Conservation (phyloP, 495 filamentous ascomycete genomes). For the Astrothelium subdiscretum region DNA sequence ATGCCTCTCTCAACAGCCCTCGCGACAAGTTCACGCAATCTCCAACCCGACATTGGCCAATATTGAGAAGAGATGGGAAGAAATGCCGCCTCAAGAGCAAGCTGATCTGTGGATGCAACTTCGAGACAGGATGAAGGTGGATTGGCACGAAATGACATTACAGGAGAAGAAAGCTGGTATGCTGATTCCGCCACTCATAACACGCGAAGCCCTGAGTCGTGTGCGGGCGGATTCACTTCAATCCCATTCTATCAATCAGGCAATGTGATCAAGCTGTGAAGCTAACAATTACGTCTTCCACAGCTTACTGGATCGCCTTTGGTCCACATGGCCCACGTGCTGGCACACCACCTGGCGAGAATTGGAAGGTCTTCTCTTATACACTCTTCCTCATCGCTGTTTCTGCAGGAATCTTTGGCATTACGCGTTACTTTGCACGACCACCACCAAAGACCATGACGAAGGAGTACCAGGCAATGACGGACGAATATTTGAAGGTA, state of each 20-base stretch:
- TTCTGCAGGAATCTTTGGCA: slow-evolving; percentile 20
- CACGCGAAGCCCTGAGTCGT: background rate
- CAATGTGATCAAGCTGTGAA: background rate
- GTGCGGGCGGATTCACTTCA: background rate
- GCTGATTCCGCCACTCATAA: slow-evolving; percentile 28
- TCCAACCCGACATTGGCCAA: slow-evolving; percentile 93
- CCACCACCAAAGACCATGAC: slow-evolving; percentile 74
- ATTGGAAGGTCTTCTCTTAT: slow-evolving; percentile 59
- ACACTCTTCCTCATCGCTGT: slow-evolving; percentile 43
- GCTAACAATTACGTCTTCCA: slow-evolving; percentile 3
- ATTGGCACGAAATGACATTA: slow-evolving; percentile 87
- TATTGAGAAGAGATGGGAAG: slow-evolving; percentile 99
- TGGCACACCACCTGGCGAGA: slow-evolving; percentile 67
- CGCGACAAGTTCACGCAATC: slow-evolving; percentile 75
- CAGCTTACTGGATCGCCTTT: slow-evolving; percentile 98
- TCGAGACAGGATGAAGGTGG: slow-evolving; percentile 93
- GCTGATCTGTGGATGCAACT: slow-evolving; percentile 97
- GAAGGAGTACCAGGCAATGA: slow-evolving; percentile 86
- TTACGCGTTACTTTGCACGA: slow-evolving; percentile 38
- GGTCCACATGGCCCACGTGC: slow-evolving; percentile 88
- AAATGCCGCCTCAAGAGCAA: slow-evolving; percentile 93
- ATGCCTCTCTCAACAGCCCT: slow-evolving; percentile 33
- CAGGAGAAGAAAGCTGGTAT: slow-evolving; percentile 98
- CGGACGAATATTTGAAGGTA: slow-evolving; percentile 87
- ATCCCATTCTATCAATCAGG: background rate